Base-by-base conservation (phyloP, 2,329 filamentous ascomycete species). In the Epichloe uncinata region DNA sequence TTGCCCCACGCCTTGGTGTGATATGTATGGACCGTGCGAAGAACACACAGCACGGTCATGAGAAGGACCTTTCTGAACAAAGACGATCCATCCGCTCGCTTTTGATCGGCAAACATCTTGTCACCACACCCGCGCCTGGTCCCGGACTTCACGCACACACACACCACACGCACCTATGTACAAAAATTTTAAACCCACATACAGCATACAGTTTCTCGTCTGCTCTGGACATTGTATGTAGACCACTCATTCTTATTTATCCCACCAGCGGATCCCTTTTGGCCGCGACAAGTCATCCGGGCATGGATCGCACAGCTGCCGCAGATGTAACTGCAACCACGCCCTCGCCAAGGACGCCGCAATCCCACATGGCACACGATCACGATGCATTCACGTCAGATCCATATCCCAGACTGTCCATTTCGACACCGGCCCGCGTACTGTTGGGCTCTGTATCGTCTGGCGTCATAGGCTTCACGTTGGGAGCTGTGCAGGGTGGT, bases 401-500 rank as follows among this genome's bases (percentile, higher is more conserved):
- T 45, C 49, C 54, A 4, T 51, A 60, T 51, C 72, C 74, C 6
- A 73, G 77, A 3, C 71, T 80, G 8, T 83, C 82, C 35, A 77
- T 89, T 49, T 75, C 81, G 45, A 77, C 84, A 42, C 68, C 77
- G 36, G 62, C 77, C 16, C 84, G 87, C 52, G 73, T 93, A 37
- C 74, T 84, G 36, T 70, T 85, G 47, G 82, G 83, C 12, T 73
- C 80, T 3, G 54, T 75, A 11, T 69, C 81, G 26, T 81, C 84
- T 6, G 85, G 86, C 56, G 58, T 78, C 4, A 71, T 82, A n/a
- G 87, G 88, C 49, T 74, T 86, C 62, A 71, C 70, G 1, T 71
- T 95, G 12, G 90, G 89, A 26, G 71, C 82, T 16, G 74, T 80
- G 6, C 80, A 89, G 50, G 88, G 87, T 22, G 82, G 82, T 52